A percentile compares a stretch with the other conserved stretches of the same genome.
Evolutionary conservation across 306 rosid genomes (phyloP).

Genomic region (Acacia melanoxylon): DNA sequence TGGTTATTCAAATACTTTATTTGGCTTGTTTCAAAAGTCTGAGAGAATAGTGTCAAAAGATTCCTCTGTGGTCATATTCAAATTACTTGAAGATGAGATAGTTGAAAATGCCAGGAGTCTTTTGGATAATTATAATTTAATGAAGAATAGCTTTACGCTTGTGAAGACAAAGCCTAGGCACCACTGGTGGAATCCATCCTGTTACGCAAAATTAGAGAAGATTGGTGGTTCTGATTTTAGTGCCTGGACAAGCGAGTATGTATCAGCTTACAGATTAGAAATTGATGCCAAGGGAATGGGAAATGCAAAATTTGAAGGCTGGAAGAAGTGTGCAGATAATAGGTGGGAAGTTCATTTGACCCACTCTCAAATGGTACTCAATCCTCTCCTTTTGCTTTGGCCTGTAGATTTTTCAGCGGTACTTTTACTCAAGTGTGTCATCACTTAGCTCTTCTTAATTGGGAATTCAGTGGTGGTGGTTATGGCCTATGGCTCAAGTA

Average conservation of each 20-base stretch:
- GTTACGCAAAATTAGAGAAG: conserved; percentile 64
- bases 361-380: conserved; percentile 91
- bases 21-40: conserved; percentile 67
- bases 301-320: conserved; percentile 68
- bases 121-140: conserved; percentile 53
- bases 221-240: conserved; percentile 84
- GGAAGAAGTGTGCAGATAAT: conserved; percentile 67
- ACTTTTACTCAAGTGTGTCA: not conserved
- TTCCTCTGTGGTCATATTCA: conserved; percentile 59
- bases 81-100: conserved; percentile 73
- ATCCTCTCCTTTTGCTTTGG: conserved; percentile 41
- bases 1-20: conserved; percentile 43
- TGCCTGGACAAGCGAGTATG: conserved; percentile 80
- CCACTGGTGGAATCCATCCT: conserved; percentile 70
- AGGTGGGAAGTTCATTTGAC: conserved; percentile 88
- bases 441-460: not conserved
- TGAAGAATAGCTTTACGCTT: conserved; percentile 45
- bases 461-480: not conserved
- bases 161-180: conserved; percentile 41
- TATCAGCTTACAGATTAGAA: conserved; percentile 80
- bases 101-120: conserved; percentile 77
- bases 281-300: conserved; percentile 53
- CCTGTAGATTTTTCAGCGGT: conserved; percentile 12
- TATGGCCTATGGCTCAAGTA: not conserved
- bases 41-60: conserved; percentile 62